phyloP scores from a whole-genome alignment of 352 stramenopile species.

The Phytophthora tubulina region DNA sequence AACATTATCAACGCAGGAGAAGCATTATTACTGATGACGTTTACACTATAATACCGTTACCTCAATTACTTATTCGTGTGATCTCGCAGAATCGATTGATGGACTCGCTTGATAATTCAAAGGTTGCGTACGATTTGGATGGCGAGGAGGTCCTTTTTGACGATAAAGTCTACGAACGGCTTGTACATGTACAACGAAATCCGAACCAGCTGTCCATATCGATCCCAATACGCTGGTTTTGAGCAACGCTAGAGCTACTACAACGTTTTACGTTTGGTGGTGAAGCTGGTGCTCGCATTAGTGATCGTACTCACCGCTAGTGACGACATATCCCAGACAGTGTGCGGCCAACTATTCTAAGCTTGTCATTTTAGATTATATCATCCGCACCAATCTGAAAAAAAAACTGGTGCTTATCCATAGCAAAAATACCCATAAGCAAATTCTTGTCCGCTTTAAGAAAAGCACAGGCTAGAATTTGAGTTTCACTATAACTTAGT shows the following conservation, averaged over 20 bases:
- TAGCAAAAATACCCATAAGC: too few relatives aligned
- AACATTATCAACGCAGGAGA: constrained; percentile 3
- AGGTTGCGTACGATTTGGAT: constrained; percentile 51
- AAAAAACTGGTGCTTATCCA: too few relatives aligned
- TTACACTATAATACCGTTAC: constrained; percentile 41
- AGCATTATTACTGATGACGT: constrained; percentile 28
- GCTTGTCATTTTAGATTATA: neutral
- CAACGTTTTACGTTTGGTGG: constrained; percentile 51
- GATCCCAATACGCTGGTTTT: constrained; percentile 58
- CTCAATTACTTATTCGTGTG: constrained; percentile 30
- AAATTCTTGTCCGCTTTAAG: too few relatives aligned
- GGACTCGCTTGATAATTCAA: constrained; percentile 44
- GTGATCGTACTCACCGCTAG: constrained; percentile 38
- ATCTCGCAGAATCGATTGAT: constrained; percentile 50
- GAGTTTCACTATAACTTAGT: too few relatives aligned
- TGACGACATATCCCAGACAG: neutral
- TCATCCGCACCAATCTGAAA: too few relatives aligned
- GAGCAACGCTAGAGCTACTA: constrained; percentile 56
- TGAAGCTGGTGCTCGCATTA: constrained; percentile 51
- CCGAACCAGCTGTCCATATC: constrained; percentile 54
- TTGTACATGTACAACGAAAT: constrained; percentile 35
- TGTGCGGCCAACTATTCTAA: neutral
- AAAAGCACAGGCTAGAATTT: too few relatives aligned
- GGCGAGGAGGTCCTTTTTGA: constrained; percentile 48
- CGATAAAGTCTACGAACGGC: constrained; percentile 52